Percentiles rank a stretch among this genome's conserved stretches.
Conservation (phyloP, 192 early-diverging fungal species). For the Borealophlyctis nickersoniae region DNA sequence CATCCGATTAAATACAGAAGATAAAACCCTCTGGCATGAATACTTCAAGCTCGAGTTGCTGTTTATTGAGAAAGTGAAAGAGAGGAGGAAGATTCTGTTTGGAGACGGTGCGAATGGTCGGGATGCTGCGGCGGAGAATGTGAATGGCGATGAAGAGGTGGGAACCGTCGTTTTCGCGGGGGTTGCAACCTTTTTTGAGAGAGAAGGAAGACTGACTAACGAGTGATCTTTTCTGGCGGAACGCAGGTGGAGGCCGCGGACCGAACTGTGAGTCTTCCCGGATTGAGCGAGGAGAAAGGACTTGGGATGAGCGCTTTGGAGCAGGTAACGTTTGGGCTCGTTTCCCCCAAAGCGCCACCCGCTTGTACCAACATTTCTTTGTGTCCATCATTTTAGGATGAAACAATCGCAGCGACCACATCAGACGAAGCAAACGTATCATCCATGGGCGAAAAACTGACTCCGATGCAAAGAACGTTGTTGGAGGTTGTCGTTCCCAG, state of each 20-base stretch:
- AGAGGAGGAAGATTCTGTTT: slow-evolving; percentile 76
- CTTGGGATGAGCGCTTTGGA: background rate
- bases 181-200: background rate
- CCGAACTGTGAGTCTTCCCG: slow-evolving; percentile 5
- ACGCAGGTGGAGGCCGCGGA: background rate
- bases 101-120: slow-evolving; percentile 29
- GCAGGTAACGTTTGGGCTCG: too few relatives aligned
- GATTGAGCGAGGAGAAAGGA: slow-evolving; percentile 11
- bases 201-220: background rate
- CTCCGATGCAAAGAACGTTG: slow-evolving; percentile 45
- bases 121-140: slow-evolving; percentile 35
- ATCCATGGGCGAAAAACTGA: slow-evolving; percentile 47
- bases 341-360: too few relatives aligned
- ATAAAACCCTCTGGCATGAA: slow-evolving; percentile 78
- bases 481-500: slow-evolving; percentile 68
- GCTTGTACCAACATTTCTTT: too few relatives aligned
- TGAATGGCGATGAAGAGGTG: slow-evolving; percentile 28
- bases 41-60: slow-evolving; percentile 92
- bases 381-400: too few relatives aligned
- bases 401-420: slow-evolving; percentile 3
- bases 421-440: slow-evolving; percentile 2
- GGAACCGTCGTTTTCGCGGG: slow-evolving; percentile 3
- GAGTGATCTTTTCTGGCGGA: background rate
- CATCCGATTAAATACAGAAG: slow-evolving; percentile 74
- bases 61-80: slow-evolving; percentile 81